Evolutionary conservation across 371 early-diverging fungal species (phyloP).

Genomic region (Dichotomocladium elegans): DNA sequence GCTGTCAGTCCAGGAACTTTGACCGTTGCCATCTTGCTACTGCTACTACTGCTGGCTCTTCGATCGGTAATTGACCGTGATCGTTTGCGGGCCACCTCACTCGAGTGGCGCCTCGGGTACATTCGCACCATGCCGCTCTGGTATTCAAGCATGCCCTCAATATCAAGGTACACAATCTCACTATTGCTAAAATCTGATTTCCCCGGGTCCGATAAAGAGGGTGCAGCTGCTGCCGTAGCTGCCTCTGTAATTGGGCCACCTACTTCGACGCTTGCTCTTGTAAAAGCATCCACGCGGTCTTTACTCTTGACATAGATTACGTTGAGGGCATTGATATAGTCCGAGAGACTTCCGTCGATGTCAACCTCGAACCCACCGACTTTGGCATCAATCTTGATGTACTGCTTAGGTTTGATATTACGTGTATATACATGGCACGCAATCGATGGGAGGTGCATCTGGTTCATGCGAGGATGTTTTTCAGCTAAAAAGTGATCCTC

Average conservation of each 20-base stretch:
- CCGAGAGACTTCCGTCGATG: slow-evolving; percentile 64
- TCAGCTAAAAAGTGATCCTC: slow-evolving; percentile 66
- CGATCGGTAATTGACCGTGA: slow-evolving; percentile 2
- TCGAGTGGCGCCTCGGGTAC: slow-evolving; percentile 49
- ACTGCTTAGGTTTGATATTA: slow-evolving; percentile 28
- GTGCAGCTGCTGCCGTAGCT: too few relatives aligned
- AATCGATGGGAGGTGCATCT: slow-evolving; percentile 57
- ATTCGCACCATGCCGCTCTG: slow-evolving; percentile 46
- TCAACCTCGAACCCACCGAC: slow-evolving; percentile 68
- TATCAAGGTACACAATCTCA: slow-evolving; percentile 25
- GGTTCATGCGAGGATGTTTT: slow-evolving; percentile 68
- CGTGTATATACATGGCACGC: slow-evolving; percentile 51
- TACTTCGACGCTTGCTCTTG: slow-evolving; percentile 22
- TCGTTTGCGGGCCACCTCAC: slow-evolving; percentile 13
- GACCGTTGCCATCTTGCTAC: slow-evolving; percentile 55
- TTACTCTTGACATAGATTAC: slow-evolving; percentile 64
- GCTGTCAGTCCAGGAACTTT: slow-evolving; percentile 68
- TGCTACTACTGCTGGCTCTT: neutral
- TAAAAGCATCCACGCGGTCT: slow-evolving; percentile 50
- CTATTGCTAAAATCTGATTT: neutral
- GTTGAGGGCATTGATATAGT: slow-evolving; percentile 64
- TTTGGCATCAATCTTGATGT: slow-evolving; percentile 55
- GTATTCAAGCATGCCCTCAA: slow-evolving; percentile 39
- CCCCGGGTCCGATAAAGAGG: too few relatives aligned
- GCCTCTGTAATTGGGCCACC: neutral